Evolutionary conservation across 306 rosid genomes (phyloP).

Genomic region (Dalbergia cultrata): DNA sequence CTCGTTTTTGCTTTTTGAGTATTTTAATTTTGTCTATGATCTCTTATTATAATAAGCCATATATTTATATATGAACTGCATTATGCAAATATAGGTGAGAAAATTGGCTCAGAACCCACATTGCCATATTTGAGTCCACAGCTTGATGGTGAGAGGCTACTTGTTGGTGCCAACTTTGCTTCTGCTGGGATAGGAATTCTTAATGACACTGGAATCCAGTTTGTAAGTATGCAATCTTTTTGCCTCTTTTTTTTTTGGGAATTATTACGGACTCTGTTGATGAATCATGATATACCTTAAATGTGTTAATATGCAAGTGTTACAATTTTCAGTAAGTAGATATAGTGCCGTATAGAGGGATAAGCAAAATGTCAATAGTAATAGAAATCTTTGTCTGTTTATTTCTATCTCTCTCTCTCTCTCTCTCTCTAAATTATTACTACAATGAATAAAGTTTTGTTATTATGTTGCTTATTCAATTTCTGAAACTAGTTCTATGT

Average conservation of each 20-base stretch:
- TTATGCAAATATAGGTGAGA: constrained; percentile 58
- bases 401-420: too few species aligned
- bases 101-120: constrained; percentile 69
- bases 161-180: constrained; percentile 84
- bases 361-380: not conserved
- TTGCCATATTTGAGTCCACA: constrained; percentile 81
- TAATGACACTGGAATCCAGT: constrained; percentile 85
- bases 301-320: not conserved
- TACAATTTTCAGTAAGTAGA: not conserved
- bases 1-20: too few species aligned
- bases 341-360: not conserved
- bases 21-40: not conserved
- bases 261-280: not conserved
- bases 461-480: not conserved
- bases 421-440: not conserved
- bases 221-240: constrained; percentile 49
- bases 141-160: constrained; percentile 61
- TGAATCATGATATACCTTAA: not conserved
- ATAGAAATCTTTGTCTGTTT: not conserved
- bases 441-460: not conserved
- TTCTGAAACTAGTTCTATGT: not conserved
- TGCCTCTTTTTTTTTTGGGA: not conserved
- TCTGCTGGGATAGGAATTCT: constrained; percentile 90
- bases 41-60: not conserved
- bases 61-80: not conserved